Conservation (phyloP, 2,329 filamentous ascomycete genomes). For the Ascocoryne sarcoides region DNA sequence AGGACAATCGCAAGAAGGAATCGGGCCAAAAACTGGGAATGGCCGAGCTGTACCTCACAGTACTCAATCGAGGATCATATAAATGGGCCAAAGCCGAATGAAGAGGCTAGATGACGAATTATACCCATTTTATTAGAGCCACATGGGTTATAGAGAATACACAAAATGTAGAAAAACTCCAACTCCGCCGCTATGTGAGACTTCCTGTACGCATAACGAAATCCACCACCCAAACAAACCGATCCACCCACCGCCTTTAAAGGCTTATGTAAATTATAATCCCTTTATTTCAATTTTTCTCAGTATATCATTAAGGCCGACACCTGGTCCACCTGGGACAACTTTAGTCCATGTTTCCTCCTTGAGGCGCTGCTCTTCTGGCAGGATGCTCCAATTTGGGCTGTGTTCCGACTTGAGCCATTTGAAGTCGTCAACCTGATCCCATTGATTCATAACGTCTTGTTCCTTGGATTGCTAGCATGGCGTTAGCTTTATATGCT, state of each 20-base stretch:
- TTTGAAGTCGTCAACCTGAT: conserved; percentile 93
- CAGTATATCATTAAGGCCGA: conserved; percentile 58
- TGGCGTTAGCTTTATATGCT: neutral
- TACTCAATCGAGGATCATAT: no score
- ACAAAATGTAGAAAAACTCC: no score
- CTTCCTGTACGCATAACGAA: neutral
- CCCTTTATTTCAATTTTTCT: conserved; percentile 35
- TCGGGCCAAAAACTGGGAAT: no score
- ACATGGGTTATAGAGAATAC: no score
- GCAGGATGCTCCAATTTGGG: conserved; percentile 76
- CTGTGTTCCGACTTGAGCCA: conserved; percentile 83
- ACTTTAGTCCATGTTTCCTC: conserved; percentile 61
- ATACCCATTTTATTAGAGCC: no score
- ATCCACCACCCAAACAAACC: no score
- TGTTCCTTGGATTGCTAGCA: conserved; percentile 22
- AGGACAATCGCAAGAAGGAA: no score
- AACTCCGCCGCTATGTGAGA: conserved; percentile 8
- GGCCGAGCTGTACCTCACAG: no score
- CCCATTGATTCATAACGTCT: conserved; percentile 60
- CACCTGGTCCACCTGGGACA: conserved; percentile 53
- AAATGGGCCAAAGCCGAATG: no score
- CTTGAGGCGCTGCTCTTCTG: conserved; percentile 47
- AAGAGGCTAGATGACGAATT: no score
- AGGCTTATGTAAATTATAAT: no score
- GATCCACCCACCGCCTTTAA: no score